Conservation (phyloP, 2,329 filamentous ascomycete species). For the Hypoxylon sp. region DNA sequence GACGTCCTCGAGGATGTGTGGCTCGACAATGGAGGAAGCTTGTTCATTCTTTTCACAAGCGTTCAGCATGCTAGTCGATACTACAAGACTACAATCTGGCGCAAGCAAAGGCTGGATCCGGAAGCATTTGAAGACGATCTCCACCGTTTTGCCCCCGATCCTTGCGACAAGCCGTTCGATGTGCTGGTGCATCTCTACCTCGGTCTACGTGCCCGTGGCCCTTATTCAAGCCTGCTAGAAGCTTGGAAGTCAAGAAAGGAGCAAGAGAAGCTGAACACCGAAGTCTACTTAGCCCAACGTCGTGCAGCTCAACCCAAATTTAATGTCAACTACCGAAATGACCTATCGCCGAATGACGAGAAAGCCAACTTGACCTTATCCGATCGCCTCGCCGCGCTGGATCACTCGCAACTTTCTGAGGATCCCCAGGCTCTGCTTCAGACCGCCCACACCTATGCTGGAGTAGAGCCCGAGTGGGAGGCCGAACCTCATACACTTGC, state of each 20-base stretch:
- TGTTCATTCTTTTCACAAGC: conserved; percentile 17
- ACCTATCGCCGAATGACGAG: too few relatives aligned
- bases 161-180: conserved; percentile 13
- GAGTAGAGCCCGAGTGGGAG: too few relatives aligned
- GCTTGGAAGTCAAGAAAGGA: neutral
- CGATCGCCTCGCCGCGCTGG: too few relatives aligned
- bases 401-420: too few relatives aligned
- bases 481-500: too few relatives aligned
- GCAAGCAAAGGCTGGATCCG: neutral
- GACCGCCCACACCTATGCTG: too few relatives aligned
- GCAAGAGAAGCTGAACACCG: too few relatives aligned
- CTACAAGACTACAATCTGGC: conserved; percentile 8
- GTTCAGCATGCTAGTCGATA: conserved; percentile 1
- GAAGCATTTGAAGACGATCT: neutral
- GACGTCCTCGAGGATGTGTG: conserved; percentile 27
- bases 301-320: too few relatives aligned
- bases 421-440: too few relatives aligned
- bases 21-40: neutral
- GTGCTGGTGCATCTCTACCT: too few relatives aligned
- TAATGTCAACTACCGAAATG: too few relatives aligned
- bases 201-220: conserved; percentile 1
- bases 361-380: too few relatives aligned
- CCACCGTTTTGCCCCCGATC: conserved; percentile 15
- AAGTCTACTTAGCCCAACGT: neutral
- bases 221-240: conserved; percentile 12